A percentile compares a stretch with the other conserved stretches of the same genome.
Conservation (phyloP, 805 yeast genomes). For the Cyberlindnera meyerae region DNA sequence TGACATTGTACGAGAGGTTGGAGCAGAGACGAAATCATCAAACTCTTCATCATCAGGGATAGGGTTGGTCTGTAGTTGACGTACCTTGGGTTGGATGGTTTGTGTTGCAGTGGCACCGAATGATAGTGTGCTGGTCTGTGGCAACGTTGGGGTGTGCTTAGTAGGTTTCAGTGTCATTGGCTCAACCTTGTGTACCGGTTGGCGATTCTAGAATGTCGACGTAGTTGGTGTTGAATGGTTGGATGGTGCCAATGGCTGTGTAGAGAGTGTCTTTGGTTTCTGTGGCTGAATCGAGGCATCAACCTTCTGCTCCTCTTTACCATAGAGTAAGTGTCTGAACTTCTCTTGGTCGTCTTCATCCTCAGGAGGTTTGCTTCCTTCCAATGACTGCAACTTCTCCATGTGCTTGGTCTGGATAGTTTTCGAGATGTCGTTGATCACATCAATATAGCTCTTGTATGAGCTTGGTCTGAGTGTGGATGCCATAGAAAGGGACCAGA, state of each 20-base stretch:
- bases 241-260: slow-evolving; percentile 21
- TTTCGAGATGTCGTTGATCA: slow-evolving; percentile 37
- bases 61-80: slow-evolving; percentile 12
- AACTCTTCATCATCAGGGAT: slow-evolving; percentile 21
- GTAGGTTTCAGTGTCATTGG: slow-evolving; percentile 21
- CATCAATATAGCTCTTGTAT: slow-evolving; percentile 35
- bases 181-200: slow-evolving; percentile 12
- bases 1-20: slow-evolving; percentile 22
- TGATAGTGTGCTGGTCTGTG: not conserved
- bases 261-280: slow-evolving; percentile 5
- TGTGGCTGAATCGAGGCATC: slow-evolving; percentile 7
- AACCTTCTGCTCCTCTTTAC: slow-evolving; percentile 11
- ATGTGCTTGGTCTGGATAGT: slow-evolving; percentile 41
- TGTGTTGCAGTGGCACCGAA: slow-evolving; percentile 18
- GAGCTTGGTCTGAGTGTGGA: slow-evolving; percentile 37
- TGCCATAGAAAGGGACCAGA: slow-evolving; percentile 46
- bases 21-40: slow-evolving; percentile 31
- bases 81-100: slow-evolving; percentile 14
- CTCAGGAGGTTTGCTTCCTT: slow-evolving; percentile 23
- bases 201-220: slow-evolving; percentile 1
- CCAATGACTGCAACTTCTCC: slow-evolving; percentile 26
- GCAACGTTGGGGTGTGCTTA: not conserved
- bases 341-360: slow-evolving; percentile 23
- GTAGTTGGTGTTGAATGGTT: slow-evolving; percentile 2
- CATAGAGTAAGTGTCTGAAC: slow-evolving; percentile 18